phyloP scores from a whole-genome alignment of 352 stramenopile genomes.

The Poterioochromonas sp. region DNA sequence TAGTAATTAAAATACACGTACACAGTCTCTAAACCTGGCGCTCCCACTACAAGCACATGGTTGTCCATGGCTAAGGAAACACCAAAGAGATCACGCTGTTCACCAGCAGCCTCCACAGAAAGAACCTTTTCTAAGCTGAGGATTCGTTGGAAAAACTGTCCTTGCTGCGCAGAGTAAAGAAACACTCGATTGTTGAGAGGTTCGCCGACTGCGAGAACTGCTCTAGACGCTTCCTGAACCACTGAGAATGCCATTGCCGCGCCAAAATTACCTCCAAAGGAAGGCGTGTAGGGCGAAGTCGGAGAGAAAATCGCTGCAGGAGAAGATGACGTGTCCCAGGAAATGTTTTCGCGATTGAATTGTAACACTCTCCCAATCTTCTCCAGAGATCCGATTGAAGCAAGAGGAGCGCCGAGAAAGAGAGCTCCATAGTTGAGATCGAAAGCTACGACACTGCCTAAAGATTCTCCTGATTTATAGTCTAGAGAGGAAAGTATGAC shows the following conservation, averaged over 20 bases:
- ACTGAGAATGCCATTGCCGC: background rate
- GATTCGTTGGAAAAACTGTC: background rate
- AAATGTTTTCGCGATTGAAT: background rate
- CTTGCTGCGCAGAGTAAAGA: background rate
- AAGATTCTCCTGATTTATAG: conserved; percentile 15
- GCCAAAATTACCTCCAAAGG: background rate
- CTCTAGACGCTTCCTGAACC: background rate
- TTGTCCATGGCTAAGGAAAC: conserved; percentile 63
- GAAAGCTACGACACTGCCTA: conserved; percentile 10
- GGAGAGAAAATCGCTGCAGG: background rate
- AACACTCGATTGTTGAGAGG: background rate
- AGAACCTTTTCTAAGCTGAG: background rate
- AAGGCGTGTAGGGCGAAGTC: background rate
- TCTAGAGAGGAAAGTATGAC: conserved; percentile 13
- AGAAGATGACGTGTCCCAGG: background rate
- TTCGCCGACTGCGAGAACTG: background rate
- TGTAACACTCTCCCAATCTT: background rate
- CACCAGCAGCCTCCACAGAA: background rate
- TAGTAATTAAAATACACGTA: conserved; percentile 49
- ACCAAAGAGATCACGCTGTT: background rate
- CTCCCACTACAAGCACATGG: conserved; percentile 72
- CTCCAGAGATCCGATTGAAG: background rate
- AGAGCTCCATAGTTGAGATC: conserved; percentile 11
- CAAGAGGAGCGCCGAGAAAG: conserved; percentile 7
- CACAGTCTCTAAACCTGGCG: conserved; percentile 52